These are phyloP conservation scores for Gorgonomyces haynaldii DNA, from an alignment of 192 early-diverging fungal genomes.

Conservation along the genomic window DNA sequence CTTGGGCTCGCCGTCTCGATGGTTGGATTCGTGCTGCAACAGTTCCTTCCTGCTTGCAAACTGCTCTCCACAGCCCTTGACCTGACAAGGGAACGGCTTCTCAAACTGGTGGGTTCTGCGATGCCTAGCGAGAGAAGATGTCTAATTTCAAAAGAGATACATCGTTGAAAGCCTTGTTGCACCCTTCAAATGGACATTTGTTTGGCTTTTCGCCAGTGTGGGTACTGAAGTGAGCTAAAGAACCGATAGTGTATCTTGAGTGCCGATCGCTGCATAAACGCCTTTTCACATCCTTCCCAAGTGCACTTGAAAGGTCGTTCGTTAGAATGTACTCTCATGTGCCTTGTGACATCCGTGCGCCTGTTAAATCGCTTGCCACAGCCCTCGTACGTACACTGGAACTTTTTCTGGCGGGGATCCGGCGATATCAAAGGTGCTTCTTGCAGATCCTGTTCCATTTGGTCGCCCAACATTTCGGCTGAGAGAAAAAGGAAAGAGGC, in stretches of 20 bases:
- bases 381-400: slow-evolving; percentile 39
- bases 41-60: slow-evolving; percentile 5
- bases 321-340: slow-evolving; percentile 68
- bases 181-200: slow-evolving; percentile 50
- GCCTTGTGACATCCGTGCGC: slow-evolving; percentile 63
- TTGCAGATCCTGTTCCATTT: no score
- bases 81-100: slow-evolving; percentile 6
- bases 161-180: slow-evolving; percentile 33
- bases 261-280: slow-evolving; percentile 77
- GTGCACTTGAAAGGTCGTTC: slow-evolving; percentile 62
- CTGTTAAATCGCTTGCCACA: slow-evolving; percentile 67
- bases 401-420: no score
- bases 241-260: slow-evolving; percentile 63
- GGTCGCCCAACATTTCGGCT: no score
- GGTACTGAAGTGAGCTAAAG: slow-evolving; percentile 47
- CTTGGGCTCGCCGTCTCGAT: no score
- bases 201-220: slow-evolving; percentile 71
- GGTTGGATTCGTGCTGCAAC: slow-evolving; percentile 8
- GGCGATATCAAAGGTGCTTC: no score
- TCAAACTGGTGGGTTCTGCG: slow-evolving; percentile 7
- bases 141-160: slow-evolving; percentile 5
- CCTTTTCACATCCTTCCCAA: slow-evolving; percentile 58
- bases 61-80: slow-evolving; percentile 4
- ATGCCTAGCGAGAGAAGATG: slow-evolving; percentile 8
- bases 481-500: no score